These are phyloP conservation scores for Phytophthora brassicae DNA, from an alignment of 352 stramenopile species.

Conservation along the genomic window DNA sequence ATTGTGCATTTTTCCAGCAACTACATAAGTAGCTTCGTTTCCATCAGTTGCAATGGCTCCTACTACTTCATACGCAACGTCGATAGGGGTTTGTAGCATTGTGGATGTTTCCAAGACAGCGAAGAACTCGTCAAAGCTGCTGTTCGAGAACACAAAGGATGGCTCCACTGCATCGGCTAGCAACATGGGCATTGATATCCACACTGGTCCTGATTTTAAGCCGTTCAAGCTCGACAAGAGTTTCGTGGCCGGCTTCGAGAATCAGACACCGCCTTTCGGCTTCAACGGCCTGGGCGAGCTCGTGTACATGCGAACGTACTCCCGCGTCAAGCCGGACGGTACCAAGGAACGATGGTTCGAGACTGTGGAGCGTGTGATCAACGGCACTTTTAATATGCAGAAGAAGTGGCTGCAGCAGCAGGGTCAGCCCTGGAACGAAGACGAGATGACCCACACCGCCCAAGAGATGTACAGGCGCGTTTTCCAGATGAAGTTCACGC, in stretches of 20 bases:
- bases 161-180: slow-evolving; percentile 8
- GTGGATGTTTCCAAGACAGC: slow-evolving; percentile 1
- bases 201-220: slow-evolving; percentile 20
- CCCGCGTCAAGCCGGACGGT: slow-evolving; percentile 77
- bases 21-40: background rate
- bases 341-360: slow-evolving; percentile 89
- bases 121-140: slow-evolving; percentile 1
- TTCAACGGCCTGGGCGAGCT: slow-evolving; percentile 94
- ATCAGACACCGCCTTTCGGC: slow-evolving; percentile 77
- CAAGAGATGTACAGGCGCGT: slow-evolving; percentile 93
- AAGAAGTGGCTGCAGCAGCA: slow-evolving; percentile 77
- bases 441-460: slow-evolving; percentile 46
- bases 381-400: slow-evolving; percentile 94
- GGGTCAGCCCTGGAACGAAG: slow-evolving; percentile 71
- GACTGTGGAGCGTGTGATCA: slow-evolving; percentile 92
- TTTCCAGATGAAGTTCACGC: slow-evolving; percentile 95
- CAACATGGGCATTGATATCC: slow-evolving; percentile 20
- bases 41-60: slow-evolving; percentile 15
- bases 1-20: slow-evolving; percentile 27
- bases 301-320: slow-evolving; percentile 93
- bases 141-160: slow-evolving; percentile 15
- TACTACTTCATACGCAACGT: slow-evolving; percentile 14
- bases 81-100: slow-evolving; percentile 4
- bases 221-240: slow-evolving; percentile 32
- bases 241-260: slow-evolving; percentile 59